Percentiles rank a stretch among this genome's conserved stretches.
These are phyloP conservation scores for Paxillus rubicundulus DNA, from an alignment of 768 basidiomycete species.

Conservation along the genomic window DNA sequence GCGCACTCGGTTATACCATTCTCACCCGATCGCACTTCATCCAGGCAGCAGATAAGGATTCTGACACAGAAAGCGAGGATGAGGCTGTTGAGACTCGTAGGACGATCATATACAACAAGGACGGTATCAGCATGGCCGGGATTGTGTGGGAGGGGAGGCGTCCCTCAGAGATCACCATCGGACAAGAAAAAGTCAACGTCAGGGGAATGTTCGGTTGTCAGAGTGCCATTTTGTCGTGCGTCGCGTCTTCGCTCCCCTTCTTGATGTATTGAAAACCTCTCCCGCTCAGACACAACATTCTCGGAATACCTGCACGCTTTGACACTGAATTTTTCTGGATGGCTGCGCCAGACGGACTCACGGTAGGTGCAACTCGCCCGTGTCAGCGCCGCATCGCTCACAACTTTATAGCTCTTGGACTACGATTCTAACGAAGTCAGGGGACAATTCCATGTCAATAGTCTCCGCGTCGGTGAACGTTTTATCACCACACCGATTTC, in stretches of 20 bases:
- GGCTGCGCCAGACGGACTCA: conserved; percentile 51
- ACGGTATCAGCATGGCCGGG: conserved; percentile 42
- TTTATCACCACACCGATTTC: conserved; percentile 52
- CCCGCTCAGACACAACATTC: conserved; percentile 47
- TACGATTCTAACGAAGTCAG: conserved; percentile 48
- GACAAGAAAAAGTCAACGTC: conserved; percentile 48
- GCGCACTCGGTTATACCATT: conserved; percentile 48
- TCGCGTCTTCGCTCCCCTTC: background rate
- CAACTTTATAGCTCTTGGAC: conserved; percentile 44
- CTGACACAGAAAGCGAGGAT: conserved; percentile 28
- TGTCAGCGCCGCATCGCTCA: conserved; percentile 3
- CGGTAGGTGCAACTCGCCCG: conserved; percentile 35
- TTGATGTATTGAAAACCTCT: background rate
- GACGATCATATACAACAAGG: conserved; percentile 44
- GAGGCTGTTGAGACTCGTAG: conserved; percentile 32
- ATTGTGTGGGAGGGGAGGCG: conserved; percentile 54
- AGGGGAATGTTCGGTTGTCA: conserved; percentile 57
- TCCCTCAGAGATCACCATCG: conserved; percentile 49
- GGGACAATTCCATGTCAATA: conserved; percentile 52
- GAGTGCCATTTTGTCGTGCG: conserved; percentile 54
- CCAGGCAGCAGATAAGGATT: conserved; percentile 24
- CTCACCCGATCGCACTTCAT: conserved; percentile 40
- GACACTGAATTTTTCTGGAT: conserved; percentile 61
- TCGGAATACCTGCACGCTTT: conserved; percentile 62
- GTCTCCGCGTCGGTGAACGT: conserved; percentile 41